Conservation (phyloP, 208 protist genomes). For the Herpetomonas tarakana region DNA sequence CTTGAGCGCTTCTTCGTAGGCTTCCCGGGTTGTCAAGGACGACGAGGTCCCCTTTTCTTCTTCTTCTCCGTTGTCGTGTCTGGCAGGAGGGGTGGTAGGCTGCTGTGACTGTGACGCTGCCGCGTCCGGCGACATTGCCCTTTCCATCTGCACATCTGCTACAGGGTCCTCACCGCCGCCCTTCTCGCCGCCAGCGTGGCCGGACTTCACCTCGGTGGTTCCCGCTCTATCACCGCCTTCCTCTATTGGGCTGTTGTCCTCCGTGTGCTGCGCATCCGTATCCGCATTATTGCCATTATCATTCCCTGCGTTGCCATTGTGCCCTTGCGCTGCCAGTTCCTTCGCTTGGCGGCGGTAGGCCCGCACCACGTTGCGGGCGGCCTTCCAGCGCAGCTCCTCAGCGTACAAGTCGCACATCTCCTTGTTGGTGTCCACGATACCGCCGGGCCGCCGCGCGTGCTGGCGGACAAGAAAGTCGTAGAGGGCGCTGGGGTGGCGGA, state of each 20-base stretch:
- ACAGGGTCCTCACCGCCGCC: too few species aligned
- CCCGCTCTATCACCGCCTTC: too few species aligned
- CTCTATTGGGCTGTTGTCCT: too few species aligned
- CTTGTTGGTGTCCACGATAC: slow-evolving; percentile 49
- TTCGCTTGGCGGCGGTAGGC: slow-evolving; percentile 24
- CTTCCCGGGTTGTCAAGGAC: slow-evolving; percentile 16
- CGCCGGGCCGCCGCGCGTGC: slow-evolving; percentile 8
- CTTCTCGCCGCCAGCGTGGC: background rate
- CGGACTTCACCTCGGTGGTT: background rate
- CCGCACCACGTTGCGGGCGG: slow-evolving; percentile 21
- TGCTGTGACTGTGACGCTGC: background rate
- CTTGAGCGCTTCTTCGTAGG: slow-evolving; percentile 14
- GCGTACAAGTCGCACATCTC: slow-evolving; percentile 50
- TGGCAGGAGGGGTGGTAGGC: background rate
- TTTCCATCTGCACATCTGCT: too few species aligned
- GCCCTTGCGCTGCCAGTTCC: background rate
- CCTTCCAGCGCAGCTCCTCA: slow-evolving; percentile 37
- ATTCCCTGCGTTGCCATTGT: background rate
- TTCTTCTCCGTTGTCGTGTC: too few species aligned
- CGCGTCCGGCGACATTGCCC: too few species aligned
- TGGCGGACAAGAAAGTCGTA: slow-evolving; percentile 18
- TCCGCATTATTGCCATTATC: background rate
- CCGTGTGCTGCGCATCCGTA: background rate
- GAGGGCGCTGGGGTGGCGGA: slow-evolving; percentile 14
- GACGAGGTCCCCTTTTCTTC: background rate